phyloP scores from a whole-genome alignment of 2,329 filamentous ascomycete species.

The Neonectria punicea region DNA sequence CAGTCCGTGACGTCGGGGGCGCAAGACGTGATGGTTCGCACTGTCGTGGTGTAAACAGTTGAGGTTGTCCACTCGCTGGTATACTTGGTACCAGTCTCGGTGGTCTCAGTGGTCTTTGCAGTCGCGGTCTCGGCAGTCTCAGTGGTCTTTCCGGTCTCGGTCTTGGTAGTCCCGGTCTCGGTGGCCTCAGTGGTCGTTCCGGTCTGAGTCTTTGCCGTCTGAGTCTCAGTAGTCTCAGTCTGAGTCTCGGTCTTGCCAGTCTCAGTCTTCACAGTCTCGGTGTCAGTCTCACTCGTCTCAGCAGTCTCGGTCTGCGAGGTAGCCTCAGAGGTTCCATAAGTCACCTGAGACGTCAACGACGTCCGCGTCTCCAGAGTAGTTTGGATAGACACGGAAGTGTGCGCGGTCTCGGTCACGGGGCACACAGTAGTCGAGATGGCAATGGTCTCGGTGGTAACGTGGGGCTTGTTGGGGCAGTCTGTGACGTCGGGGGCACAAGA shows the following conservation, averaged over 20 bases:
- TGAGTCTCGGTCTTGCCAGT: background rate
- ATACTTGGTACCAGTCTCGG: slow-evolving; percentile 1
- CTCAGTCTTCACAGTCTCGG: background rate
- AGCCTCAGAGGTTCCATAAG: background rate
- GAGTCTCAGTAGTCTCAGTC: background rate
- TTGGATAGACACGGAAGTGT: background rate
- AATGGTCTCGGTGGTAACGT: slow-evolving; percentile 44
- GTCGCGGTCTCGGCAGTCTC: background rate
- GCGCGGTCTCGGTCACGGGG: background rate
- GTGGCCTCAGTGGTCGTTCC: background rate
- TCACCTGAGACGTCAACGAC: background rate
- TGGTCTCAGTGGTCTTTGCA: background rate
- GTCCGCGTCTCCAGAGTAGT: background rate
- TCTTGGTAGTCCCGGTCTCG: background rate
- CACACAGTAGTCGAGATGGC: slow-evolving; percentile 48
- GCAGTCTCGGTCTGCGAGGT: background rate
- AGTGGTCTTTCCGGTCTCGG: background rate
- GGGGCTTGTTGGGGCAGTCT: slow-evolving; percentile 42
- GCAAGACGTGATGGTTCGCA: slow-evolving; percentile 37
- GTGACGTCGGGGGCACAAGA: slow-evolving; percentile 45
- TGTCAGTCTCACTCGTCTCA: background rate
- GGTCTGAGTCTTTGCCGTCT: background rate
- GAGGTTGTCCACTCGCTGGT: slow-evolving; percentile 27
- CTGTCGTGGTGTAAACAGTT: slow-evolving; percentile 33
- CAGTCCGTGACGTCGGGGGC: slow-evolving; percentile 36